These are phyloP conservation scores for Melanogaster broomeanus DNA, from an alignment of 768 basidiomycete species.

Conservation along the genomic window DNA sequence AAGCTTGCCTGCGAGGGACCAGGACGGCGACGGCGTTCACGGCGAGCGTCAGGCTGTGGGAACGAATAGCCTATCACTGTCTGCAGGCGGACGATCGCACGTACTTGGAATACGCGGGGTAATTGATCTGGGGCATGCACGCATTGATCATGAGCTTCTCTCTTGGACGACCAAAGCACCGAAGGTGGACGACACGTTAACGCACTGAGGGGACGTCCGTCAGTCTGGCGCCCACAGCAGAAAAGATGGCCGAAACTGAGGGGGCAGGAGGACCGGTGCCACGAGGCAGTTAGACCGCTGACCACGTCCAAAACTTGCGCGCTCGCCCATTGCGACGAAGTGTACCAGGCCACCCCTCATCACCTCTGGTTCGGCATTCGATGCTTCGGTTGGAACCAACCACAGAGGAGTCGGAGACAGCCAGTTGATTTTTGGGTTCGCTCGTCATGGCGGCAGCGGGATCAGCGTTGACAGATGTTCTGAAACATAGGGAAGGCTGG, in stretches of 20 bases:
- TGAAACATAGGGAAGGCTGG: too few relatives aligned
- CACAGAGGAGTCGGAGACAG: too few relatives aligned
- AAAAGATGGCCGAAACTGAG: slow-evolving; percentile 2
- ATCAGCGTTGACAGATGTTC: too few relatives aligned
- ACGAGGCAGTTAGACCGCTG: not conserved
- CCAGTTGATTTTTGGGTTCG: too few relatives aligned
- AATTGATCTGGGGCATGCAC: not conserved
- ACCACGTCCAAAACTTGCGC: too few relatives aligned
- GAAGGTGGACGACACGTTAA: not conserved
- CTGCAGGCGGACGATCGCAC: not conserved
- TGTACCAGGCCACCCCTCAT: too few relatives aligned
- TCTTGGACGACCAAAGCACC: not conserved
- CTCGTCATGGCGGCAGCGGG: too few relatives aligned
- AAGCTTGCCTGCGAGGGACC: slow-evolving; percentile 13
- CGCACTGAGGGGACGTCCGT: not conserved
- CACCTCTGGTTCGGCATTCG: too few relatives aligned
- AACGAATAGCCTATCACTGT: not conserved
- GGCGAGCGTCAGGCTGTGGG: slow-evolving; percentile 1
- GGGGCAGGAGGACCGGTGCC: not conserved
- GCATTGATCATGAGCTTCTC: not conserved
- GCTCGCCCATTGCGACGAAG: too few relatives aligned
- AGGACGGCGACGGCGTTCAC: slow-evolving; percentile 6
- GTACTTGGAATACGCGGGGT: slow-evolving; percentile 8
- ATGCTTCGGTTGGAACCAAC: too few relatives aligned
- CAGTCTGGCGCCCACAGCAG: slow-evolving; percentile 3